These are phyloP conservation scores for Rubia peregrina DNA, from an alignment of 305 asterid species.

Conservation along the genomic window DNA sequence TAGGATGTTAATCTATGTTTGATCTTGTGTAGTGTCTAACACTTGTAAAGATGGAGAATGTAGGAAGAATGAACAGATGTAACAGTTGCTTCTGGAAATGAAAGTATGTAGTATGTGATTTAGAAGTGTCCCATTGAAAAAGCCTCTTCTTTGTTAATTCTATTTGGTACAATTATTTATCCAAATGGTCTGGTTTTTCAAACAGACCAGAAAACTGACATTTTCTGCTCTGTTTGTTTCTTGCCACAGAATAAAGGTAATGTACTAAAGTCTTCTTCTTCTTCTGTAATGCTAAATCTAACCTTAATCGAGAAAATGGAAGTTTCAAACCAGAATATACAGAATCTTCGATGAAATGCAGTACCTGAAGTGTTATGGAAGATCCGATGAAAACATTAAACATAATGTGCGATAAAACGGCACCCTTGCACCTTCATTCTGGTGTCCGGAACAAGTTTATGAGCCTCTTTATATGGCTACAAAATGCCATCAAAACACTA, in stretches of 20 bases:
- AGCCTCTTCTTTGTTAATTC: not conserved
- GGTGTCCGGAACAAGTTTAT: not conserved
- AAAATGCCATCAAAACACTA: not conserved
- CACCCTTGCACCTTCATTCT: not conserved
- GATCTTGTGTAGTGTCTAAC: constrained; percentile 23
- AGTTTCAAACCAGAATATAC: not conserved
- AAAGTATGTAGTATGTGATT: constrained; percentile 5
- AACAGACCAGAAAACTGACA: not conserved
- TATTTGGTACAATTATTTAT: too few species aligned
- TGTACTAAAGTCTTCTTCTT: not conserved
- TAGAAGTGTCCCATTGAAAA: constrained; percentile 5
- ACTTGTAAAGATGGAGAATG: constrained; percentile 31
- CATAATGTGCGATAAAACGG: too few species aligned
- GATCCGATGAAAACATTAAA: too few species aligned
- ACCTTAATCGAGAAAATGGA: too few species aligned
- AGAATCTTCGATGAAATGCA: not conserved
- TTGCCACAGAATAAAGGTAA: not conserved
- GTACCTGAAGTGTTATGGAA: too few species aligned
- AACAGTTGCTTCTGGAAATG: constrained; percentile 6
- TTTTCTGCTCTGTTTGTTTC: not conserved
- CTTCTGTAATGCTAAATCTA: not conserved
- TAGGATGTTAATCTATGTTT: constrained; percentile 7
- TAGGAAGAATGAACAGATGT: constrained; percentile 26
- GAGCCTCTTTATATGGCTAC: not conserved
- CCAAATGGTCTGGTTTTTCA: not conserved